These are phyloP conservation scores for Pseudocercospora crystallina DNA, from an alignment of 2,329 filamentous ascomycete species.

Conservation along the genomic window DNA sequence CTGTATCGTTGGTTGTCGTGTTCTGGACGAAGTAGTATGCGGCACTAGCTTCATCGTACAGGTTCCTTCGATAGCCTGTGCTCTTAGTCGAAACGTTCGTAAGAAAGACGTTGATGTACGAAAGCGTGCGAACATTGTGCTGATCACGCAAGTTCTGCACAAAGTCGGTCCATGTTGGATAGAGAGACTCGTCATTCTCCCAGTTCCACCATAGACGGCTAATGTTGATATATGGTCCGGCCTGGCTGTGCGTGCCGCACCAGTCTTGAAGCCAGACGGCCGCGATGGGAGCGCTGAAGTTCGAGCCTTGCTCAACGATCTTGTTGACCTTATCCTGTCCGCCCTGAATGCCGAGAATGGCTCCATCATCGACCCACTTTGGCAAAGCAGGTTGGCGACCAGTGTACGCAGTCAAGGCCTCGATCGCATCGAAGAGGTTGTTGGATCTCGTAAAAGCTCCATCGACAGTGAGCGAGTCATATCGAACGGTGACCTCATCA, in stretches of 20 bases:
- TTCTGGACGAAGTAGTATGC: constrained; percentile 37
- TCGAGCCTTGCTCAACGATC: constrained; percentile 36
- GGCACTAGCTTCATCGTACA: constrained; percentile 36
- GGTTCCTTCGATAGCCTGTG: constrained; percentile 33
- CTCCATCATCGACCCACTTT: constrained; percentile 33
- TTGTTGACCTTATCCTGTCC: constrained; percentile 38
- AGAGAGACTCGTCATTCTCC: constrained; percentile 38
- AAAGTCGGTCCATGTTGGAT: constrained; percentile 38
- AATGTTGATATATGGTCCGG: constrained; percentile 36
- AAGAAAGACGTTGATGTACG: constrained; percentile 40
- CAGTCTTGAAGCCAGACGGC: constrained; percentile 41
- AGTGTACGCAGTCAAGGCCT: constrained; percentile 37
- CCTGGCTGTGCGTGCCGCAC: constrained; percentile 38
- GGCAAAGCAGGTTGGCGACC: constrained; percentile 38
- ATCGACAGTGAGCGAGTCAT: constrained; percentile 26
- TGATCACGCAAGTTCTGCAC: constrained; percentile 35
- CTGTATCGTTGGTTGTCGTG: constrained; percentile 35
- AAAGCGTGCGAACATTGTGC: constrained; percentile 34
- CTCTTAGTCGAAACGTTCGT: constrained; percentile 38
- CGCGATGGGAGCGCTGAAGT: constrained; percentile 34
- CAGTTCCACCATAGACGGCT: constrained; percentile 43
- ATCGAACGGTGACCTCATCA: constrained; percentile 25
- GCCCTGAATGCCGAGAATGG: constrained; percentile 40
- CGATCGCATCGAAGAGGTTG: constrained; percentile 34
- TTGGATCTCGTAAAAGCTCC: constrained; percentile 25